These are phyloP conservation scores for Lasiodiplodia hormozganensis DNA, from an alignment of 2,329 filamentous ascomycete species.

Conservation along the genomic window DNA sequence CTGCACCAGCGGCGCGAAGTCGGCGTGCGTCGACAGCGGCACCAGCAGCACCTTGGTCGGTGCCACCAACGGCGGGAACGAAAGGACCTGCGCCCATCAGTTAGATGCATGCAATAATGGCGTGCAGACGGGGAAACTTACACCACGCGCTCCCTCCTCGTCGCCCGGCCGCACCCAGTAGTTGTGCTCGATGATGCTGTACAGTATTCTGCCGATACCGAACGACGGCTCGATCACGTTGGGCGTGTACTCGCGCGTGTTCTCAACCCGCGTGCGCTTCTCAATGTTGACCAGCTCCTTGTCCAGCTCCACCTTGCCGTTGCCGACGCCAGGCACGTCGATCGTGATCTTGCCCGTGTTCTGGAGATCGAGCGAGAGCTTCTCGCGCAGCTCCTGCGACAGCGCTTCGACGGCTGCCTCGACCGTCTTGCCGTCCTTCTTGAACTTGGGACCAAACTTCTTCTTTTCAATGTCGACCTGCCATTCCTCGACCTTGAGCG, in stretches of 20 bases:
- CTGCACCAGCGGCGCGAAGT: constrained; percentile 79
- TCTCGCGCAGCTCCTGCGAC: constrained; percentile 81
- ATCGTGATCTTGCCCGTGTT: constrained; percentile 77
- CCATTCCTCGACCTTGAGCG: constrained; percentile 84
- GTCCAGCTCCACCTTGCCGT: constrained; percentile 78
- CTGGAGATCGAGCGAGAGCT: constrained; percentile 75
- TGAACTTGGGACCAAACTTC: constrained; percentile 93
- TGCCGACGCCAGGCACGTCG: constrained; percentile 70
- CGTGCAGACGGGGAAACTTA: constrained; percentile 58
- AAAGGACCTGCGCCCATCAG: constrained; percentile 63
- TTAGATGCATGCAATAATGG: constrained; percentile 14
- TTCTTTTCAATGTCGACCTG: constrained; percentile 89
- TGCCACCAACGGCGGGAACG: constrained; percentile 79
- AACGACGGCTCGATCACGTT: constrained; percentile 98
- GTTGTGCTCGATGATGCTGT: constrained; percentile 89
- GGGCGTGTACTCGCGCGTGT: constrained; percentile 88
- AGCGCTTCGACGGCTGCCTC: constrained; percentile 79
- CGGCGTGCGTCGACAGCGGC: constrained; percentile 80
- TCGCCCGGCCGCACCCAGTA: constrained; percentile 91
- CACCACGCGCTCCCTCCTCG: constrained; percentile 74
- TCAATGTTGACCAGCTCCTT: constrained; percentile 84
- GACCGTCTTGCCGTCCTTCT: constrained; percentile 88
- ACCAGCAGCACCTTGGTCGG: constrained; percentile 95
- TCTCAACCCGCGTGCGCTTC: constrained; percentile 81
- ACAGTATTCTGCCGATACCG: constrained; percentile 93